Conservation (phyloP, 306 rosid genomes). For the Benincasa hispida region DNA sequence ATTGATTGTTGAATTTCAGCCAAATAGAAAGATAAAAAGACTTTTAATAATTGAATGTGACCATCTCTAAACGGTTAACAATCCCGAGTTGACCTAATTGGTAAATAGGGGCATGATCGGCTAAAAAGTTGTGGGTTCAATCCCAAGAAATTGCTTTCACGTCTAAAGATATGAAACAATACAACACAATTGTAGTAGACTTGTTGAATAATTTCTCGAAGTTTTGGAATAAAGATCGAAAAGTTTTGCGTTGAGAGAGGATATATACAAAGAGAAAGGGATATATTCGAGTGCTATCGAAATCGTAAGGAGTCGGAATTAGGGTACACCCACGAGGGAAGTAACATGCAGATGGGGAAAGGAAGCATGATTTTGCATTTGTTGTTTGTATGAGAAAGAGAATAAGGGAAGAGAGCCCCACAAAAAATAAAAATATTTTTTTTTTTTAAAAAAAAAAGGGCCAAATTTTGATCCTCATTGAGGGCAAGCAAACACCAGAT, state of each 20-base stretch:
- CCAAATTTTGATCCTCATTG: conserved; percentile 24
- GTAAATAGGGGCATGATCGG: too few species aligned
- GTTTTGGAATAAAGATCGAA: neutral
- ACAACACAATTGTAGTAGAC: too few species aligned
- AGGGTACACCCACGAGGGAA: conserved; percentile 80
- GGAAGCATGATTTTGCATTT: conserved; percentile 17
- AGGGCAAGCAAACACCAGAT: conserved; percentile 57
- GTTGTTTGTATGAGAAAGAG: conserved; percentile 26
- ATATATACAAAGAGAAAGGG: neutral
- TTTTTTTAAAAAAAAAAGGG: neutral
- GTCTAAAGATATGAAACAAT: too few species aligned
- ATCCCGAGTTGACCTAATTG: too few species aligned
- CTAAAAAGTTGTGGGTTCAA: too few species aligned
- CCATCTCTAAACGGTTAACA: too few species aligned
- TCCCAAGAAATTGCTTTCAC: too few species aligned
- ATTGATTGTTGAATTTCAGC: too few species aligned
- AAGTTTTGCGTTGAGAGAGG: neutral
- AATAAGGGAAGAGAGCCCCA: neutral
- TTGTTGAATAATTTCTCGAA: too few species aligned
- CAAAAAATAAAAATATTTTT: conserved; percentile 11
- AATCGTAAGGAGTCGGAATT: conserved; percentile 48
- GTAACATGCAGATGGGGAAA: conserved; percentile 63
- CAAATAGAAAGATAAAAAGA: too few species aligned
- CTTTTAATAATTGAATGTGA: too few species aligned
- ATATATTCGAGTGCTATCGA: neutral